Base-by-base conservation (phyloP, 139 green algal species). In the Trebouxia sp. region DNA sequence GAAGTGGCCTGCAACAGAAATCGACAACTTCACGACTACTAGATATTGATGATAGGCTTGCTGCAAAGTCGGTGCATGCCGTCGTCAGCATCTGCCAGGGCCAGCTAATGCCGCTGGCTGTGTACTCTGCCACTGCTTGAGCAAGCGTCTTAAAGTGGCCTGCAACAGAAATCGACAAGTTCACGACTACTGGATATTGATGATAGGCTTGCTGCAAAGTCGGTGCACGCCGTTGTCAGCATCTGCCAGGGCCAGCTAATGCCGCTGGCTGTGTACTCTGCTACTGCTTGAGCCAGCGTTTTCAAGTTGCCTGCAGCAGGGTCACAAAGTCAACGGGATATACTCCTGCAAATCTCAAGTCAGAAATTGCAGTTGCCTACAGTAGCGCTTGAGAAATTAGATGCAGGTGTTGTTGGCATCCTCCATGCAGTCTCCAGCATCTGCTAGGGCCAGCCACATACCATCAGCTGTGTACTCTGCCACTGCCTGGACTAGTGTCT, bases 161-260 rank as follows among this genome's bases (percentile, higher is more conserved):
- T 87, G 84, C 77, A 76, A 6, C 5, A 1, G 8, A 39, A 1
- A 12, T 15, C 1, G 20, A 3, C 4, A 58, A 28, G 50, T n/a
- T n/a, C n/a, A n/a, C n/a, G n/a, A n/a, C n/a, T n/a, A n/a, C n/a
- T n/a, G n/a, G n/a, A n/a, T n/a, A n/a, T n/a, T n/a, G n/a, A n/a
- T n/a, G n/a, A n/a, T n/a, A n/a, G n/a, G n/a, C n/a, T n/a, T n/a
- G 97, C 97, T 20, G 92, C 95, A 82, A 99, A 99, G 90, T 99
- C 99, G 83, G 97, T 99, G 97, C 87, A 99, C 88, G 50, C 86
- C 88, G 82, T 99, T 97, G 9, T 96, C 95, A n/a, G 96, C 93
- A 83, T 99, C 95, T 1, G 97, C 97, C 56, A 99, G 84, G 6
- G 92, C 94, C 69, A 98, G 93, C 97, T 91, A 86, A 97, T 97